Conservation (phyloP, 163 green algal genomes). For the Prototheca wickerhamii region DNA sequence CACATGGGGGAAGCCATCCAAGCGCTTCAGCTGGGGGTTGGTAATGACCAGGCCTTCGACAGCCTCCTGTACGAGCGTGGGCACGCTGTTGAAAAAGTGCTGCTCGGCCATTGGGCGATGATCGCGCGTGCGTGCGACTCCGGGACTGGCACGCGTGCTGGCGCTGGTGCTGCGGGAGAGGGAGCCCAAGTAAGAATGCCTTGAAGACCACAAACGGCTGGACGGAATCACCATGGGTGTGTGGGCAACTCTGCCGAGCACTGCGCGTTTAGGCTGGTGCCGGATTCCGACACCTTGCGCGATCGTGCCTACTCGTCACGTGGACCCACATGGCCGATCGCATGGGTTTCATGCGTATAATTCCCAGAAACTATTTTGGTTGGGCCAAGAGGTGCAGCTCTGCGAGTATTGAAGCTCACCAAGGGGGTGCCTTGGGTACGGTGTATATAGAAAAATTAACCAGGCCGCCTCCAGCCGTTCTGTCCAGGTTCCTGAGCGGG, state of each 20-base stretch:
- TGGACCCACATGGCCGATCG: not conserved
- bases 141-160: not conserved
- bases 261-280: not conserved
- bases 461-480: no score
- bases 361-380: not conserved
- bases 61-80: conserved; percentile 30
- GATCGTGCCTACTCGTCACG: no score
- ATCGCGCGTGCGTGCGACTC: not conserved
- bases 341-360: not conserved
- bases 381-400: not conserved
- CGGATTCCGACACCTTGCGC: not conserved
- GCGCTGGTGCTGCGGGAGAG: not conserved
- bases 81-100: conserved; percentile 38
- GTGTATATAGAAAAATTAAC: no score
- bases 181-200: not conserved
- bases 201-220: not conserved
- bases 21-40: conserved; percentile 28
- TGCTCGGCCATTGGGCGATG: conserved; percentile 10
- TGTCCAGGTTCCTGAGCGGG: no score
- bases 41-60: conserved; percentile 41
- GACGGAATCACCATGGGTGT: not conserved
- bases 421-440: no score
- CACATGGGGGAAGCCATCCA: conserved; percentile 45
- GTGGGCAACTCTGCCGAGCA: not conserved
- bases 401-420: no score